Conservation (phyloP, 805 yeast genomes). For the Ogataea nonfermentans region DNA sequence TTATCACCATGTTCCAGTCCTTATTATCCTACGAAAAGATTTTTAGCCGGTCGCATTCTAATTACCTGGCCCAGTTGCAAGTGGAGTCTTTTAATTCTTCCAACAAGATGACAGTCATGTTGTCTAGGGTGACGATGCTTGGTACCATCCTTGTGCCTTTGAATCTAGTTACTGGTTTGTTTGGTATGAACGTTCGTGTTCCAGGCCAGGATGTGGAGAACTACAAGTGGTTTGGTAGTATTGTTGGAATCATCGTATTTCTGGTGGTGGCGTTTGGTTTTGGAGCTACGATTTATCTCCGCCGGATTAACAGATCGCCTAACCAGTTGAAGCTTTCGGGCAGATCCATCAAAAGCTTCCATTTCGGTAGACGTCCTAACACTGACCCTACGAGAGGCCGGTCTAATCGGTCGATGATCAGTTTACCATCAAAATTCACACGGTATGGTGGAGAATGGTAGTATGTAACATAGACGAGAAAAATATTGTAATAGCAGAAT, state of each 20-base stretch:
- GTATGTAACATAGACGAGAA: constrained; percentile 3
- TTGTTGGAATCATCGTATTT: constrained; percentile 31
- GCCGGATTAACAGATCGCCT: constrained; percentile 19
- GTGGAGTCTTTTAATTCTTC: constrained; percentile 88
- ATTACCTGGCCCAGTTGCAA: constrained; percentile 89
- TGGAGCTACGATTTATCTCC: constrained; percentile 28
- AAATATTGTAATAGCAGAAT: not conserved
- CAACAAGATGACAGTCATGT: constrained; percentile 79
- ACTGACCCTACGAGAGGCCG: constrained; percentile 16
- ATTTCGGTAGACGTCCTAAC: constrained; percentile 28
- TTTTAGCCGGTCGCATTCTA: constrained; percentile 86
- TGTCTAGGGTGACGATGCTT: constrained; percentile 83
- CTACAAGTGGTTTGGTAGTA: constrained; percentile 54
- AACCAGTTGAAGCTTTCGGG: constrained; percentile 7
- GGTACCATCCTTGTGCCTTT: constrained; percentile 91
- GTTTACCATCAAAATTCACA: constrained; percentile 33
- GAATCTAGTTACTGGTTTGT: constrained; percentile 85
- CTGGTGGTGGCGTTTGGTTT: constrained; percentile 24
- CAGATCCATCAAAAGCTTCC: constrained; percentile 30
- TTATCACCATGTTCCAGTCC: constrained; percentile 93
- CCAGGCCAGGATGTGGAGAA: constrained; percentile 59
- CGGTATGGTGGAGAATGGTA: constrained; percentile 35
- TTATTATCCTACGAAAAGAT: constrained; percentile 88
- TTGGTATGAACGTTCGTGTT: constrained; percentile 92
- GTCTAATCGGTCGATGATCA: constrained; percentile 28